phyloP scores from a whole-genome alignment of 768 basidiomycete genomes.

The Psilocybe tampanensis region DNA sequence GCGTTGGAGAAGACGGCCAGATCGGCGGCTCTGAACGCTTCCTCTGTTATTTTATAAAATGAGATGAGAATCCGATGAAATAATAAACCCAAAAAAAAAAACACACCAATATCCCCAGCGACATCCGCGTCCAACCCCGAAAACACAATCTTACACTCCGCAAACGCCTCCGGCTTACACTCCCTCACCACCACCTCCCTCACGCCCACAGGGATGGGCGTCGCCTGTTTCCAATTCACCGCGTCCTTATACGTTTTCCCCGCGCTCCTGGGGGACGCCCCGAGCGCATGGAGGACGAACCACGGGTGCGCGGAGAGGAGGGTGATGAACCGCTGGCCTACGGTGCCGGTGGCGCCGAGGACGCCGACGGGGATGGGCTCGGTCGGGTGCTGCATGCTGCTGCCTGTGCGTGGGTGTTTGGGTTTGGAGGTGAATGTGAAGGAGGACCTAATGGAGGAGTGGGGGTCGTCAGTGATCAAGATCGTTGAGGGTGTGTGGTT shows the following conservation, averaged over 20 bases:
- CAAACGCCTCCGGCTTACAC: constrained; percentile 78
- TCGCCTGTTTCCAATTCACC: constrained; percentile 86
- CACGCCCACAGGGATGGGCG: constrained; percentile 69
- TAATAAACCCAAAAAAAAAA: background rate
- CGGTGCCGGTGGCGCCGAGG: constrained; percentile 90
- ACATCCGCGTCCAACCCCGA: constrained; percentile 96
- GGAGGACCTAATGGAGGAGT: constrained; percentile 27
- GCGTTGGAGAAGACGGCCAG: constrained; percentile 95
- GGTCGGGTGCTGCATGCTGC: constrained; percentile 31
- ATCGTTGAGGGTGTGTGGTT: constrained; percentile 11
- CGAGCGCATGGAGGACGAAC: constrained; percentile 85
- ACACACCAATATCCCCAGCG: constrained; percentile 90
- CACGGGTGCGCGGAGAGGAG: constrained; percentile 88
- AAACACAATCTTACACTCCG: constrained; percentile 85
- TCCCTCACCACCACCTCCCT: constrained; percentile 67
- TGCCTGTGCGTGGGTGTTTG: constrained; percentile 36
- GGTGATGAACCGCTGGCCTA: constrained; percentile 93
- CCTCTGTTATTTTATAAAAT: constrained; percentile 55
- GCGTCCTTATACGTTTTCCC: constrained; percentile 78
- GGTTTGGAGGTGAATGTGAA: constrained; percentile 25
- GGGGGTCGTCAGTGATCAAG: constrained; percentile 25
- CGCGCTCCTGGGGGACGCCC: constrained; percentile 87
- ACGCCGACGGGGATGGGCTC: constrained; percentile 60
- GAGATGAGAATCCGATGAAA: constrained; percentile 4
- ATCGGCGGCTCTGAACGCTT: constrained; percentile 83